Evolutionary conservation across 2,329 filamentous ascomycete species (phyloP), one percentile per base, ranked within the genome.

Genomic region (Sporothrix mexicana): DNA sequence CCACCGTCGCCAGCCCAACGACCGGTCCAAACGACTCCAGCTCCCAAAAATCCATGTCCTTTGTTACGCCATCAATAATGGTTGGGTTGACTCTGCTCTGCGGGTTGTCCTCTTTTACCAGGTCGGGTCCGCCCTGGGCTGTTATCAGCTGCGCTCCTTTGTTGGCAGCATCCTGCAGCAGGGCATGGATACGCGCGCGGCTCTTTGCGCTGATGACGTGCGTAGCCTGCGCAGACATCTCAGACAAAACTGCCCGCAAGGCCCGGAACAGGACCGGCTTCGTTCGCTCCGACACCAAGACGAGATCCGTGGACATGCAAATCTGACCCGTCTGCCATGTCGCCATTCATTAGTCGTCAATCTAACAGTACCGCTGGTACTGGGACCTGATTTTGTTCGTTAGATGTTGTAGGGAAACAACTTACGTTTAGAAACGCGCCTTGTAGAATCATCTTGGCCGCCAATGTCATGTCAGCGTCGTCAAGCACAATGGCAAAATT

Each of bases 221-320:
- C 0, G 85, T 85, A 36, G 92, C 91, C 5, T 89, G 83, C 49
- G 49, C 49, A 8, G 49, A 47, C 45, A 47, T 47, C 76, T 90
- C 86, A 0, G 90, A 84, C 1, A 84, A 82, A 73, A 85, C n/a
- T 85, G 79, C 25, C 12, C 79, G 78, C 74, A 90, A 89, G 41
- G 89, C 87, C 4, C 41, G 67, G 12, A 25, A 69, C 15, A 69
- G 49, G 20, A 9, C 25, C 5, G 23, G 45, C 25, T 69, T 55
- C 45, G 20, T 69, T n/a, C 41, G n/a, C 15, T n/a, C 15, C 9
- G 67, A 57, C 3, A 90, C 85, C 7, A 90, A 77, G 53, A 96
- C 91, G 43, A 90, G 88, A 82, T 97, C 93, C 0, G 93, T 96
- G 25, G 88, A 87, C 93, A 97, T 96, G 85, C 94, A 97, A 68